Base-by-base conservation (phyloP, 257 asterid genomes). In the Mentha longifolia region DNA sequence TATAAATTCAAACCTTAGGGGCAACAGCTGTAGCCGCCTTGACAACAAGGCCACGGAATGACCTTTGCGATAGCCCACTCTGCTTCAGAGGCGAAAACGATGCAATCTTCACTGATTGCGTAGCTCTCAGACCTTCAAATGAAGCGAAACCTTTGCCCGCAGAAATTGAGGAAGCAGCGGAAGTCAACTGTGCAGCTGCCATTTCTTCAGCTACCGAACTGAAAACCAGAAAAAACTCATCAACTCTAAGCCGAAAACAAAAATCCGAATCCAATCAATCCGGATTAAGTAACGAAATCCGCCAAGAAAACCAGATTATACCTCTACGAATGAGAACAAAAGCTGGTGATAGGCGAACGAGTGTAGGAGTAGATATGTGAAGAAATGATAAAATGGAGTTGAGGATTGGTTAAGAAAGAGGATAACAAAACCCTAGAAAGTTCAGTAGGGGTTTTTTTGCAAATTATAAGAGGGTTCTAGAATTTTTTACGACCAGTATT, bases 21-120 rank as follows among this genome's bases (percentile, higher is more conserved):
- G 99, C 88, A 66, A 92, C 95, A 42, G 85, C 81, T 0, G 98
- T 84, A 41, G 98, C 92, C 55, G 98, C 95, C 84, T 86, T 95
- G 45, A 94, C 96, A 57, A 83, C 87, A 75, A 95, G 95, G 39
- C 86, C 79, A 2, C 88, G 85, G 80, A 84, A 83, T 1, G 89
- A 71, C 75, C 79, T 79, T 17, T 8, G 71, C 0, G 85, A 43
- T 30, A 74, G 69, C 2, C 67, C 83, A 70, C 77, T 84, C 62
- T 76, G 86, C 66, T 84, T 85, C 56, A 80, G 45, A 67, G 90
- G 91, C 1, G 86, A 73, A 76, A 86, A 86, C 1, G 84, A 83
- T 7, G 78, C 74, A 11, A 83, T 13, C 61, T 83, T 89, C 14
- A 79, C 88, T 3, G 83, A 64, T 17, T 70, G 81, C 42, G 97